These are phyloP conservation scores for Suhomyces bokatorum DNA, from an alignment of 1,139 yeast genomes.

Conservation along the genomic window DNA sequence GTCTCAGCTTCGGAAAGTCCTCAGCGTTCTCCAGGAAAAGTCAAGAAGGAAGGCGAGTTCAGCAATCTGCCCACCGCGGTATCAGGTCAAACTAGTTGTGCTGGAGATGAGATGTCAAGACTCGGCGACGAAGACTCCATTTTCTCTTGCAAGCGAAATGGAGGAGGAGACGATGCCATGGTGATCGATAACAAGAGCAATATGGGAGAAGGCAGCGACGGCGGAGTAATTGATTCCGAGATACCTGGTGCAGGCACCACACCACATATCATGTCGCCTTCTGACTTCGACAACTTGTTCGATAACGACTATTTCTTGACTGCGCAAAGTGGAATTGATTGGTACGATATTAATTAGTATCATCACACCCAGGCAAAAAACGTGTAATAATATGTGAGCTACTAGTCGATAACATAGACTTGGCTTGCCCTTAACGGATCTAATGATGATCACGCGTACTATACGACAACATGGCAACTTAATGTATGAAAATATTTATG, in stretches of 20 bases:
- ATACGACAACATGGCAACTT: no score
- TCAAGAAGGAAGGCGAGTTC: not conserved
- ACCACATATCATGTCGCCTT: slow-evolving; percentile 3
- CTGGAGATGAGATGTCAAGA: not conserved
- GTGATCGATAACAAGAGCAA: not conserved
- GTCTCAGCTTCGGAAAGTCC: slow-evolving; percentile 2
- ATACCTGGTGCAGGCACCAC: not conserved
- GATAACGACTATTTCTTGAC: slow-evolving; percentile 7
- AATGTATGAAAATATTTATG: no score
- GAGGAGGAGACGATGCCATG: not conserved
- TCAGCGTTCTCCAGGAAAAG: not conserved
- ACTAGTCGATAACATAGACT: no score
- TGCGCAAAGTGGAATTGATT: slow-evolving; percentile 8
- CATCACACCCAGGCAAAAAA: no score
- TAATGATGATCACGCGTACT: no score
- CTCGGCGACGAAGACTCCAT: not conserved
- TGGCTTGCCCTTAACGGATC: no score
- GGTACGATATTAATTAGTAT: slow-evolving; percentile 5
- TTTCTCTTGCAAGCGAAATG: not conserved
- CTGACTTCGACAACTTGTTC: slow-evolving; percentile 4
- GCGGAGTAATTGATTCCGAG: not conserved
- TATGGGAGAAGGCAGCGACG: not conserved
- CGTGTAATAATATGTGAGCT: no score
- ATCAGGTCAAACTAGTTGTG: not conserved
- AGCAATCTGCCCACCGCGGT: not conserved